Base-by-base conservation (phyloP, 768 basidiomycete species). In the Solioccasus polychromus region DNA sequence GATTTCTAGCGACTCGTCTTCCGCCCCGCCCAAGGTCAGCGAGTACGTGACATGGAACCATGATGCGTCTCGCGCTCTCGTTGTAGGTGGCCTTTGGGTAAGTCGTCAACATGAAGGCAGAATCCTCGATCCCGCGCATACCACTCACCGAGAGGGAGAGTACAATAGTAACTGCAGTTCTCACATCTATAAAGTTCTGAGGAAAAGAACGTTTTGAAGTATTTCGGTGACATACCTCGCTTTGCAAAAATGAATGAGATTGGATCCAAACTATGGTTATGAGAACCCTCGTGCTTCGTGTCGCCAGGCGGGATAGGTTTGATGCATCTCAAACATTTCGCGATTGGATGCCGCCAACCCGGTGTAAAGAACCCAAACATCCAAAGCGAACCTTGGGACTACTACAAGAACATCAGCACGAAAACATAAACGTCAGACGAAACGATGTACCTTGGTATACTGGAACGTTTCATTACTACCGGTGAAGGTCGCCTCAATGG, bases 121-220 rank as follows among this genome's bases (percentile, higher is more conserved):
- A 12, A 8, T 28, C 2, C 4, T 3, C 3, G 11, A 2, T 22
- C 10, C n/a, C n/a, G 2, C 1, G 0, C 9, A 0, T 18, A 30
- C 17, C 36, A 42, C 66, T 29, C 47, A 82, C 81, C 77, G 32
- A 75, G 64, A 2, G 80, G 79, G 3, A 81, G 61, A 0, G 72
- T 79, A 48, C 82, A 83, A 54, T 73, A 76, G 54, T 83, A 84
- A 4, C 74, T 73, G 39, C 82, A 84, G 36, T 71, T 69, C 3
- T 68, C 68, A 45, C 82, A 83, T 20, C 79, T 80, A 41, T 4
- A 36, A 10, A 5, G 0, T 0, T 3, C 51, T 24, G 42, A n/a
- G 17, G 15, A 11, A 41, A 25, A 28, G 37, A 18, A 12, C 10
- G 14, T 5, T 8, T 15, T 3, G 12, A 15, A 31, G 38, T 4